phyloP scores from a whole-genome alignment of 306 rosid genomes.

The Luffa acutangula region DNA sequence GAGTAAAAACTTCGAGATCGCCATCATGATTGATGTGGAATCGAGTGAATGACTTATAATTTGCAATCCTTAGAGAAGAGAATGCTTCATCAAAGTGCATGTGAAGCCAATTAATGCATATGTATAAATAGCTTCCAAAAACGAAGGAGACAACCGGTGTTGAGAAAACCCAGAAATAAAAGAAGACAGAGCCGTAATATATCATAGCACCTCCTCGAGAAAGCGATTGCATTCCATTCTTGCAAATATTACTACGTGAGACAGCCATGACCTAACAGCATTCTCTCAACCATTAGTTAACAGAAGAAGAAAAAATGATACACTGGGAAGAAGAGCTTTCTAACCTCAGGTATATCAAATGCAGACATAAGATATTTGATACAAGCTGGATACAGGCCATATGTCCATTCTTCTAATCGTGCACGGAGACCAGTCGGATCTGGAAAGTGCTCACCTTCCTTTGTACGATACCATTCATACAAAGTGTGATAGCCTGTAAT shows the following conservation, averaged over 20 bases:
- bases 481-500: slow-evolving; percentile 81
- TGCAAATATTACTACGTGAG: slow-evolving; percentile 74
- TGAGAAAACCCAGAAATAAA: slow-evolving; percentile 90
- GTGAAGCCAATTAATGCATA: slow-evolving; percentile 94
- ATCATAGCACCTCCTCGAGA: slow-evolving; percentile 66
- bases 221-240: slow-evolving; percentile 68
- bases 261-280: slow-evolving; percentile 88
- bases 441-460: slow-evolving; percentile 92
- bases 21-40: slow-evolving; percentile 62
- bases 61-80: slow-evolving; percentile 90
- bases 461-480: slow-evolving; percentile 76
- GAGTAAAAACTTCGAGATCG: slow-evolving; percentile 87
- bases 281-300: slow-evolving; percentile 5
- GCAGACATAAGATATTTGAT: slow-evolving; percentile 94
- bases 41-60: slow-evolving; percentile 85
- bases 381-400: slow-evolving; percentile 95
- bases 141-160: slow-evolving; percentile 92
- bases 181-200: slow-evolving; percentile 84
- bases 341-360: slow-evolving; percentile 97
- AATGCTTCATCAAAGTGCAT: slow-evolving; percentile 97
- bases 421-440: slow-evolving; percentile 98
- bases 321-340: slow-evolving; percentile 8
- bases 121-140: slow-evolving; percentile 84
- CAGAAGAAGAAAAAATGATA: background rate
- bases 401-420: slow-evolving; percentile 93